Evolutionary conservation across 257 asterid species (phyloP).

Genomic region (Nemophila menziesii): DNA sequence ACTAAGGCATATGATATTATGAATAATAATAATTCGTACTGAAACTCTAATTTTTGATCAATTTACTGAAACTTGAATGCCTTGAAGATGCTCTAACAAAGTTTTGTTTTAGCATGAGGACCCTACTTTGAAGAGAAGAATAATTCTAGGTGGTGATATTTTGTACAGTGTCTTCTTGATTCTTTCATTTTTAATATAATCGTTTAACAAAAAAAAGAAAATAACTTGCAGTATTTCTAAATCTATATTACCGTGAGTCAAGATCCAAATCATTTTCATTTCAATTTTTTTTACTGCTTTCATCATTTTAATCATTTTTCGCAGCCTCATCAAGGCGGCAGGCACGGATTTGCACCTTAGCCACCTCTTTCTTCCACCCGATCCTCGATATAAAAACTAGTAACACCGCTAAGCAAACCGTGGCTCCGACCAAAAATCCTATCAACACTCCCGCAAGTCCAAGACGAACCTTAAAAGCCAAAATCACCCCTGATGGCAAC

Average conservation of each 20-base stretch:
- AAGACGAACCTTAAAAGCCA: conserved; percentile 42
- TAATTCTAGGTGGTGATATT: too few relatives aligned
- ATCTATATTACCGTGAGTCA: background rate
- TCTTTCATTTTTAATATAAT: too few relatives aligned
- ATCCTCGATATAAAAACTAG: conserved; percentile 44
- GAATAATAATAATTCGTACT: background rate
- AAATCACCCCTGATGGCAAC: conserved; percentile 47
- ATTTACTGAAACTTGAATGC: too few relatives aligned
- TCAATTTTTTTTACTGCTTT: background rate
- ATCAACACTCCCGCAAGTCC: conserved; percentile 64
- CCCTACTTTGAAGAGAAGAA: too few relatives aligned
- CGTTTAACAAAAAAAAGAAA: too few relatives aligned
- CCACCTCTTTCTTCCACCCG: conserved; percentile 61
- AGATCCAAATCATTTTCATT: background rate
- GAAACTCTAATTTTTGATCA: too few relatives aligned
- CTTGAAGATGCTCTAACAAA: too few relatives aligned
- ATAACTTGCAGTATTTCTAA: too few relatives aligned
- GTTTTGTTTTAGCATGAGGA: too few relatives aligned
- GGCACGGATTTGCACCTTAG: conserved; percentile 31
- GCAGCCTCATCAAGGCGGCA: conserved; percentile 7
- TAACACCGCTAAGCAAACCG: conserved; percentile 43
- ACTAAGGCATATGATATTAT: too few relatives aligned
- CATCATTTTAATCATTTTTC: conserved; percentile 9
- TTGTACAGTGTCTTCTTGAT: too few relatives aligned
- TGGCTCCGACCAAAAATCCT: conserved; percentile 58